phyloP scores from a whole-genome alignment of 2,329 filamentous ascomycete genomes.

The Lasiodiplodia sp. region DNA sequence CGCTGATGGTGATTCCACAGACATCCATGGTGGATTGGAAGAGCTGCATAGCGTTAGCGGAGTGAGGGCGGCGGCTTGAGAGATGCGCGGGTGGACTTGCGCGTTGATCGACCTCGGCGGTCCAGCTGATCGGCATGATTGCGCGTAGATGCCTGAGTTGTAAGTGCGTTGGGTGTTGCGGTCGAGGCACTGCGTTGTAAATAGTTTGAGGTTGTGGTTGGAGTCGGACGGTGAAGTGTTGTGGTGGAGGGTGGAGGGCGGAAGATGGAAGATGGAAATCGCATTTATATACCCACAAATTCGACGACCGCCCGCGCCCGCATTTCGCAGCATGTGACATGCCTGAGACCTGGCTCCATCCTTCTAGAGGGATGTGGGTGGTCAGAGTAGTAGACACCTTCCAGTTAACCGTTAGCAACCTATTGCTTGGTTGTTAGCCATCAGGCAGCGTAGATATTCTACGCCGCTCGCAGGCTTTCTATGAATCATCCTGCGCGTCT shows the following conservation, averaged over 20 bases:
- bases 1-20: background rate
- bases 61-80: background rate
- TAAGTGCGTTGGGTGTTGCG: too few relatives aligned
- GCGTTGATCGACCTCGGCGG: background rate
- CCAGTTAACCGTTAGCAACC: too few relatives aligned
- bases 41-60: background rate
- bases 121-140: background rate
- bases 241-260: background rate
- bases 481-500: too few relatives aligned
- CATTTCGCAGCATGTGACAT: too few relatives aligned
- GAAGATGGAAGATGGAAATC: background rate
- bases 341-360: background rate
- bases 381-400: too few relatives aligned
- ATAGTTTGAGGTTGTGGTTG: background rate
- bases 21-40: constrained; percentile 4
- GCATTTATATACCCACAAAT: background rate
- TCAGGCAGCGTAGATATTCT: too few relatives aligned
- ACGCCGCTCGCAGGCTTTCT: too few relatives aligned
- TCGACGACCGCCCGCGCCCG: too few relatives aligned
- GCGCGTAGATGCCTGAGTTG: background rate
- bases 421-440: too few relatives aligned
- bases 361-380: too few relatives aligned
- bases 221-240: background rate
- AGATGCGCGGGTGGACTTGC: background rate
- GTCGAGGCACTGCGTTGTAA: background rate